phyloP scores from a whole-genome alignment of 1,284 basidiomycete species.

The Serendipita sp. region DNA sequence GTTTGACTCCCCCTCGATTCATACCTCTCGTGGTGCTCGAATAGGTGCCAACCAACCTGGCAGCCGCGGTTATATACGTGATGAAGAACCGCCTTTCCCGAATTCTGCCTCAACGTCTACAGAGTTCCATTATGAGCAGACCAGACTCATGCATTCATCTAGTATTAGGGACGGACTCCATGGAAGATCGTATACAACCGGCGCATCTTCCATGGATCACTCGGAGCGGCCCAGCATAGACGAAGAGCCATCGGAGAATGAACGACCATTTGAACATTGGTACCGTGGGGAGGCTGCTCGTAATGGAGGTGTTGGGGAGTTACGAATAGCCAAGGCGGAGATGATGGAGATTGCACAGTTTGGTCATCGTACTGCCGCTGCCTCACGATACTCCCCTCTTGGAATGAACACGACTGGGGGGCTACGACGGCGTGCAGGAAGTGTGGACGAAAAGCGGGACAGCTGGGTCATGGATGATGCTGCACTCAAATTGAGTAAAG shows the following conservation, averaged over 20 bases:
- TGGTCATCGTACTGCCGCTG: slow-evolving; percentile 33
- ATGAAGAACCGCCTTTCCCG: slow-evolving; percentile 4
- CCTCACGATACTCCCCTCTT: slow-evolving; percentile 13
- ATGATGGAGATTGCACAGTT: slow-evolving; percentile 74
- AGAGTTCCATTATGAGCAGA: slow-evolving; percentile 3
- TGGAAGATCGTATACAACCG: background rate
- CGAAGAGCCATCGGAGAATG: background rate
- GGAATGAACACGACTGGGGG: background rate
- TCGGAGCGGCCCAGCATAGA: background rate
- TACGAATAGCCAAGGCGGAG: slow-evolving; percentile 54
- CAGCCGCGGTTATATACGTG: background rate
- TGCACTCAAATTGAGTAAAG: slow-evolving; percentile 32
- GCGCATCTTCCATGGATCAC: background rate
- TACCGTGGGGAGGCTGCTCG: slow-evolving; percentile 65
- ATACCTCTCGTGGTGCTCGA: background rate
- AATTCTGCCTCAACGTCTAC: background rate
- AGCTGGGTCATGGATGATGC: slow-evolving; percentile 54
- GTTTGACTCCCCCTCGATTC: background rate
- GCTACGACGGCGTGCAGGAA: slow-evolving; percentile 41
- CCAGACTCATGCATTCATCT: background rate
- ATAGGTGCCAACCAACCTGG: background rate
- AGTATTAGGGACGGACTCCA: background rate
- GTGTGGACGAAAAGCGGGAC: slow-evolving; percentile 38
- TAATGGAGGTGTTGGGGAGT: slow-evolving; percentile 66
- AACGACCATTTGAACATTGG: slow-evolving; percentile 59